Base-by-base conservation (phyloP, 192 early-diverging fungal species). In the Borealophlyctis nickersoniae region DNA sequence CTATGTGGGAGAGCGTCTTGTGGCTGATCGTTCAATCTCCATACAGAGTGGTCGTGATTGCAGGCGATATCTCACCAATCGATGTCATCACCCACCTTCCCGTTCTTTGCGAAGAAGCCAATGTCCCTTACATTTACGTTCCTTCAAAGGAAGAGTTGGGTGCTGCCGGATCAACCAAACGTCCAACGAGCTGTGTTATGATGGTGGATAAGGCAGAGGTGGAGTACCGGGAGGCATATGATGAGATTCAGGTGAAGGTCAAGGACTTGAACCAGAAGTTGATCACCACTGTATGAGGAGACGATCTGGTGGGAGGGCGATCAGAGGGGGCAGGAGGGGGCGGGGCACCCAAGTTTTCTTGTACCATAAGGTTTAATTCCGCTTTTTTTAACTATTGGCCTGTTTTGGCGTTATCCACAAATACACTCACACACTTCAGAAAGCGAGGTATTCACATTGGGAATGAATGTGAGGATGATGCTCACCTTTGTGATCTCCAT, bases 51-150 rank as follows among this genome's bases (percentile, higher is more conserved):
- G 95, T 98, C 24, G 76, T 99, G 27, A 87, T 99, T 73, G 95
- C 97, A 19, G 95, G 93, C 51, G 94, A 99, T 76, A 91, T 96
- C 67, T 93, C 91, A 27, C 97, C 97, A 29, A 84, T 98, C 50
- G 97, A 99, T 73, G 93, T 98, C 60, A 91, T 99, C 60, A 90
- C 97, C 39, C 97, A 99, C 72, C 80, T 99, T 36, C 97, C 97
- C 34, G 89, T 99, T 35, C 77, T 99, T 34, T 99, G 97, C 82
- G 97, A 99, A 75, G 97, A 99, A 63, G 77, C 87, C 72, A 78
- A 89, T 67, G 91, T 99, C 30, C 94, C 95, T 29, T 99, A 98
- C 65, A 78, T 95, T 56, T 99, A 93, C 77, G 86, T 98, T n/a
- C 88, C 93, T 4, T 92, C 93, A 27, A 94, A 93, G 82, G 90